phyloP scores from a whole-genome alignment of 164 flowering plant species.

The Brasenia schreberi region DNA sequence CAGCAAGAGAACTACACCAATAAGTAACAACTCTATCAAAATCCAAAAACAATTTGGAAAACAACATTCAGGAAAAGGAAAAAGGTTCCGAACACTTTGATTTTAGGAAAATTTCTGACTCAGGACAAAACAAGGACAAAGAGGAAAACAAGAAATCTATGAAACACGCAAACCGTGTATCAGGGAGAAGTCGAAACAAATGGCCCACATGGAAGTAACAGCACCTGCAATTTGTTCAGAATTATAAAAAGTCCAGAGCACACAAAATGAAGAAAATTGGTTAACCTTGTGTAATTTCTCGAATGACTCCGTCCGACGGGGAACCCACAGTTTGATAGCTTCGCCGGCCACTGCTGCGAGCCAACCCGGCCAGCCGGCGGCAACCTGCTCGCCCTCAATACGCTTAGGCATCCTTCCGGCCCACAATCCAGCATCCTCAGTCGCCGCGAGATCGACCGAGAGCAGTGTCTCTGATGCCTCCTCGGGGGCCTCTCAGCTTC shows the following conservation, averaged over 20 bases:
- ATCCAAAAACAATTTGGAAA: no score
- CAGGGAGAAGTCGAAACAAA: no score
- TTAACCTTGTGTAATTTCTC: slow-evolving; percentile 33
- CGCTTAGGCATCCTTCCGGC: slow-evolving; percentile 13
- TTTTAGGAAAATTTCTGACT: no score
- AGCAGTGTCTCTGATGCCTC: slow-evolving; percentile 12
- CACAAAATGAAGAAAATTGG: slow-evolving; percentile 4
- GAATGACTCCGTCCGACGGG: slow-evolving; percentile 22
- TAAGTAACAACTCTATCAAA: no score
- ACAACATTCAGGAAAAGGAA: no score
- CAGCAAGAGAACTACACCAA: background rate
- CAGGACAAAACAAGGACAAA: no score
- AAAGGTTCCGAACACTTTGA: no score
- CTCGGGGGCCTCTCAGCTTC: slow-evolving; percentile 6
- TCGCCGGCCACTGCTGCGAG: slow-evolving; percentile 22
- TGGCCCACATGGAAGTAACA: no score
- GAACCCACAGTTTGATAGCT: slow-evolving; percentile 27
- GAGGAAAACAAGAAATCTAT: no score
- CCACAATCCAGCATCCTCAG: slow-evolving; percentile 11
- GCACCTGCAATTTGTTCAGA: no score
- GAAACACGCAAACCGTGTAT: no score
- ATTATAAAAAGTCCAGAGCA: background rate
- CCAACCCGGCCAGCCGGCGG: slow-evolving; percentile 25
- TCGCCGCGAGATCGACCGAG: slow-evolving; percentile 12
- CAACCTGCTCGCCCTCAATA: slow-evolving; percentile 7